A percentile compares a stretch with the other conserved stretches of the same genome.
Conservation (phyloP, 2,329 filamentous ascomycete species). For the Penicillium concentricum region DNA sequence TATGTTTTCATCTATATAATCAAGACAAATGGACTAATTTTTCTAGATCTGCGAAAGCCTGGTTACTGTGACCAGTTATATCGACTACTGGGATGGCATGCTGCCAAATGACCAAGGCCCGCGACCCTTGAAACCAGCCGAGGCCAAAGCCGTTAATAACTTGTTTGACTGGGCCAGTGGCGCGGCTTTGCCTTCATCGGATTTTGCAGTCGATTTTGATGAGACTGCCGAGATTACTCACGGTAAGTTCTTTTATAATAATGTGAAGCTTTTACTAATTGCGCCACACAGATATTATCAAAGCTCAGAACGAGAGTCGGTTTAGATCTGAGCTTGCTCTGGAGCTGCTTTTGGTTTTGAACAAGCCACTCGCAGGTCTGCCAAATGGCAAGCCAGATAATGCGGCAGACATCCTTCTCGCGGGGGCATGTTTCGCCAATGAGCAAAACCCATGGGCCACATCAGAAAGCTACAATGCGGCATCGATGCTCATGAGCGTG, state of each 20-base stretch:
- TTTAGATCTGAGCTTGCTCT: constrained; percentile 31
- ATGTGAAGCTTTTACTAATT: background rate
- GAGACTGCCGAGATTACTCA: constrained; percentile 21
- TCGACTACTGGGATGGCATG: constrained; percentile 19
- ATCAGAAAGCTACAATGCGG: constrained; percentile 13
- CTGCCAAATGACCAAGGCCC: constrained; percentile 15
- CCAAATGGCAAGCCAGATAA: constrained; percentile 22
- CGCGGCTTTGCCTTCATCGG: constrained; percentile 32
- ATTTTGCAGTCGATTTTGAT: constrained; percentile 32
- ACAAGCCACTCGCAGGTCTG: constrained; percentile 8
- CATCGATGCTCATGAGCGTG: constrained; percentile 8
- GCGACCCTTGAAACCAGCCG: constrained; percentile 19
- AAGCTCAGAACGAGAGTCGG: constrained; percentile 25
- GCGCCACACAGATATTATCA: constrained; percentile 16
- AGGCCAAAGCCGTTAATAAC: constrained; percentile 24
- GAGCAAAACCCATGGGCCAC: constrained; percentile 39
- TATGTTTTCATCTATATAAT: constrained; percentile 11
- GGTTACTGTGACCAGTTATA: constrained; percentile 25
- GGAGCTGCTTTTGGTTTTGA: constrained; percentile 19
- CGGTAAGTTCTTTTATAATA: constrained; percentile 1
- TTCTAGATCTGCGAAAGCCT: constrained; percentile 35
- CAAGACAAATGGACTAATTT: background rate
- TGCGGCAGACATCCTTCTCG: constrained; percentile 28
- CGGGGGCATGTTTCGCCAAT: constrained; percentile 35
- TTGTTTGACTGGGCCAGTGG: constrained; percentile 35